phyloP scores from a whole-genome alignment of 208 protist species.

The Trypanosoma brucei region DNA sequence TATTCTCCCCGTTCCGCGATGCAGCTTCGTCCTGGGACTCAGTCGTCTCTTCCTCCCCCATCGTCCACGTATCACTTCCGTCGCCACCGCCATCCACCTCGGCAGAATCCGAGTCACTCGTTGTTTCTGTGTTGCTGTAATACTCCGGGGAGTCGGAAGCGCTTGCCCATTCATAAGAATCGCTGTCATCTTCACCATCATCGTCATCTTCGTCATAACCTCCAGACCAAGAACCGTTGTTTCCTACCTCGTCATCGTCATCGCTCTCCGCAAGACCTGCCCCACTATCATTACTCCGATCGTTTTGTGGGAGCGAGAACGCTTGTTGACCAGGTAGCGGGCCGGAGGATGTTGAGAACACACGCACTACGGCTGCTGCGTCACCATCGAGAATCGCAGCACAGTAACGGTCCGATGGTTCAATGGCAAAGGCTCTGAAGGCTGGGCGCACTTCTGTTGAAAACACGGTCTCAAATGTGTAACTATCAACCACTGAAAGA shows the following conservation, averaged over 20 bases:
- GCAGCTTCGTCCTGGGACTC: too few relatives aligned
- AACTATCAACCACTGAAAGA: constrained; percentile 76
- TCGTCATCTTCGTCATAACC: constrained; percentile 2
- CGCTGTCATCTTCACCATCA: constrained; percentile 13
- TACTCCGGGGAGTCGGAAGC: not conserved
- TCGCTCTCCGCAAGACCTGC: constrained; percentile 41
- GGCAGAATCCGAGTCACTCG: not conserved
- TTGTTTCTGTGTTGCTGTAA: not conserved
- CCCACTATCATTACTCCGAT: constrained; percentile 29
- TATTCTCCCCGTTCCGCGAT: too few relatives aligned
- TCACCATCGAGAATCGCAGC: constrained; percentile 74
- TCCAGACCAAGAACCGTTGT: constrained; percentile 19
- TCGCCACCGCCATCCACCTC: not conserved
- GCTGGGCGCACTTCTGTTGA: constrained; percentile 66
- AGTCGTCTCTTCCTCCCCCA: too few relatives aligned
- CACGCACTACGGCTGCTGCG: constrained; percentile 46
- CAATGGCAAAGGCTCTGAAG: constrained; percentile 71
- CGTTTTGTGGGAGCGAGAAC: constrained; percentile 58
- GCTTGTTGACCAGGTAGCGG: constrained; percentile 50
- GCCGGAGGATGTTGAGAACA: constrained; percentile 79
- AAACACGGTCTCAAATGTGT: constrained; percentile 73
- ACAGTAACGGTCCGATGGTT: constrained; percentile 83
- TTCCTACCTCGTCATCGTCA: constrained; percentile 34
- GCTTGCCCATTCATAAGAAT: not conserved
- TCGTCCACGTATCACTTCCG: too few relatives aligned